Evolutionary conservation across 208 protist species (phyloP), one percentile per base, ranked within the genome.

Genomic region (Leishmania mexicana): DNA sequence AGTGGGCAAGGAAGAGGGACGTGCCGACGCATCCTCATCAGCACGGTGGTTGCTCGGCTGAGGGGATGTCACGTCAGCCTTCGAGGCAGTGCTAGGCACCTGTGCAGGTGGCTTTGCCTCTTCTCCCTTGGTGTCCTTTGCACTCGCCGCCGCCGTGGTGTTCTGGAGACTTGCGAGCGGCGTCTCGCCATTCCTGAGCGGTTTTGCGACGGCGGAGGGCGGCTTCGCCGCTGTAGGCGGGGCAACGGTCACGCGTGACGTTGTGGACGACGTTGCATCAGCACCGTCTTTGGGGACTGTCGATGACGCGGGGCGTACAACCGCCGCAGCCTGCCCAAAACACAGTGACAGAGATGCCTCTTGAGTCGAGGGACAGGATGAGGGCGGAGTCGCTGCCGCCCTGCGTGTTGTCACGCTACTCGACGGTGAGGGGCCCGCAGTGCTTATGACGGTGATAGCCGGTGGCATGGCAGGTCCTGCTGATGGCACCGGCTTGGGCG

Each of bases 381-480:
- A 62, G 24, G 83, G 67, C 68, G 76, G 28, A 35, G 84, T 84
- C 54, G 77, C 40, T 35, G 64, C 78, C 51, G 79, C 78, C 19
- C 57, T 68, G 5, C 60, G 80, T 54, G 77, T 62, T 35, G 81
- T 84, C 65, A 71, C 38, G 54, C 71, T 81, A 31, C 79, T 83
- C 1, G 76, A 81, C 2, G 49, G 42, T 2, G 81, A 78, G 40
- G 75, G 40, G 10, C n/a, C 31, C 31, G 71, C 67, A 1, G 72
- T 78, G 64, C 35, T 17, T n/a, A 67, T 21, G 40, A 42, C n/a
- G 49, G 60, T 42, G 53, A 73, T 70, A 31, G 40, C 3, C 38
- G 75, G 28, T 15, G 42, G 38, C 19, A n/a, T 45, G 51, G 53
- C 51, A 28, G 24, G 31, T n/a, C n/a, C 74, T 78, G 47, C 28